These are phyloP conservation scores for Leccinum solheimii DNA, from an alignment of 1,284 basidiomycete genomes.

Conservation along the genomic window DNA sequence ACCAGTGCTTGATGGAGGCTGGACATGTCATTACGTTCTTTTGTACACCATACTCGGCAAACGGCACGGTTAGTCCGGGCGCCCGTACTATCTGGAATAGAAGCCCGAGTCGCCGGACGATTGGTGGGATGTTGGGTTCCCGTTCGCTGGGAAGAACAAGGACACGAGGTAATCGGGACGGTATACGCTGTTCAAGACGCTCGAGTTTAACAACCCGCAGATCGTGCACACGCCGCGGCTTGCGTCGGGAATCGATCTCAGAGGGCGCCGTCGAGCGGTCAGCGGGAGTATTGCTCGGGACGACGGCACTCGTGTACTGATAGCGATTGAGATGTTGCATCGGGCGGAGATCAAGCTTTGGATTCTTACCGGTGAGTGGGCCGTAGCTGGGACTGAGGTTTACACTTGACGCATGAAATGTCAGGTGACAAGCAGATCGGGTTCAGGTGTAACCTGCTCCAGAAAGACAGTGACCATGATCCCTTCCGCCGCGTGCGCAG, in stretches of 20 bases:
- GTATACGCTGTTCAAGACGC: constrained; percentile 75
- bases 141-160: constrained; percentile 79
- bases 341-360: constrained; percentile 95
- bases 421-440: constrained; percentile 93
- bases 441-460: constrained; percentile 90
- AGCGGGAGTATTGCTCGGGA: constrained; percentile 85
- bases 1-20: constrained; percentile 63
- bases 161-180: constrained; percentile 85
- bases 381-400: too few relatives aligned
- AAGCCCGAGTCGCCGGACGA: constrained; percentile 97
- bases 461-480: constrained; percentile 95
- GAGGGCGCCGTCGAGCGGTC: constrained; percentile 67
- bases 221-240: constrained; percentile 83
- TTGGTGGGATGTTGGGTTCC: constrained; percentile 96
- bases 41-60: constrained; percentile 86
- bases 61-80: constrained; percentile 59
- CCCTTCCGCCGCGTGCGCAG: constrained; percentile 59
- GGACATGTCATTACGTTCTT: constrained; percentile 82
- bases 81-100: constrained; percentile 79
- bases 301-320: constrained; percentile 87
- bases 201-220: constrained; percentile 80
- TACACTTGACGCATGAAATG: too few relatives aligned
- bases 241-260: constrained; percentile 67
- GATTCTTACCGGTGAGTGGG: constrained; percentile 42
- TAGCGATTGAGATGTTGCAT: constrained; percentile 91